Conservation (phyloP, 345 rosid species). For the Camelina neglecta region DNA sequence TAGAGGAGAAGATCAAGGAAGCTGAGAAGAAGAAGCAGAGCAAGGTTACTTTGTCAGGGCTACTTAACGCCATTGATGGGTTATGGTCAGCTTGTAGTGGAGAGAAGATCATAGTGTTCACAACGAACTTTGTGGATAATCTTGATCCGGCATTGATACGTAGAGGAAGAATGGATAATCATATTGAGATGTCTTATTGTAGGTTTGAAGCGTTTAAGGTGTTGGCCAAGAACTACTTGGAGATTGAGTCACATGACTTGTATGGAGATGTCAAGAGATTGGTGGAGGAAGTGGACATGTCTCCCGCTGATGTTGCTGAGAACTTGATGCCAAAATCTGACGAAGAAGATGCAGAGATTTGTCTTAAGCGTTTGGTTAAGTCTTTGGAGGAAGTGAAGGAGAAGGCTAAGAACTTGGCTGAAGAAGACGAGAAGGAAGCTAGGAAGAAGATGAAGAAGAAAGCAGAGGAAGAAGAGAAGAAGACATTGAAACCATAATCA, state of each 20-base stretch:
- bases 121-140: slow-evolving; percentile 47
- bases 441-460: slow-evolving; percentile 5
- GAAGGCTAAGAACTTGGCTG: slow-evolving; percentile 22
- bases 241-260: slow-evolving; percentile 40
- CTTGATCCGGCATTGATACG: slow-evolving; percentile 49
- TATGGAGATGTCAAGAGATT: slow-evolving; percentile 31
- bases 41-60: slow-evolving; percentile 50
- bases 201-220: slow-evolving; percentile 49
- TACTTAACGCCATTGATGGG: slow-evolving; percentile 52
- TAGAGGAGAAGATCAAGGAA: slow-evolving; percentile 5
- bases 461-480: slow-evolving; percentile 15
- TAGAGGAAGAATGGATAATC: slow-evolving; percentile 53
- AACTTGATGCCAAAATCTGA: slow-evolving; percentile 50
- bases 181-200: slow-evolving; percentile 49
- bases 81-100: slow-evolving; percentile 52
- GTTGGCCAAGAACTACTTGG: slow-evolving; percentile 52
- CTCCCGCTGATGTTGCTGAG: slow-evolving; percentile 55
- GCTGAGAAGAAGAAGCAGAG: slow-evolving; percentile 26
- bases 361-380: slow-evolving; percentile 43
- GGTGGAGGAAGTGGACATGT: slow-evolving; percentile 36
- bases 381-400: slow-evolving; percentile 45
- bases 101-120: slow-evolving; percentile 51
- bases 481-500: background rate
- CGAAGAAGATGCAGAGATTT: slow-evolving; percentile 38
- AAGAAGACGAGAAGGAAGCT: slow-evolving; percentile 18